Conservation (phyloP, 371 early-diverging fungal species). For the Mortierella sp. region DNA sequence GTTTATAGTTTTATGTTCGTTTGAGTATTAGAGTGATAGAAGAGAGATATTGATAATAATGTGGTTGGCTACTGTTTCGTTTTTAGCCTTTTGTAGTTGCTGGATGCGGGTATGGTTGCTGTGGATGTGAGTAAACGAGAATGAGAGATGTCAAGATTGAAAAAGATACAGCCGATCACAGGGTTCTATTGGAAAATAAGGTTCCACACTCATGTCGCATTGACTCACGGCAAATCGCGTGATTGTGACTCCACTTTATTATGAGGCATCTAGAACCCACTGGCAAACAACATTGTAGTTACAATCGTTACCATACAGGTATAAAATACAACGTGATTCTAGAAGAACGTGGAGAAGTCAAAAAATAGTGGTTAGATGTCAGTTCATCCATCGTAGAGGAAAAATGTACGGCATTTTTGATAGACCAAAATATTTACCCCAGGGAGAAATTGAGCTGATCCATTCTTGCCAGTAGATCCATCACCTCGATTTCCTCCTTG, state of each 20-base stretch:
- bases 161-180: background rate
- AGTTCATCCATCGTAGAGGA: background rate
- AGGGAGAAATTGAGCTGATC: background rate
- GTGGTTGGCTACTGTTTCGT: background rate
- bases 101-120: background rate
- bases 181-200: background rate
- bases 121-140: background rate
- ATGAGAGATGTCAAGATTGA: slow-evolving; percentile 5
- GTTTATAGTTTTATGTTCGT: background rate
- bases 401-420: background rate
- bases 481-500: background rate
- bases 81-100: background rate
- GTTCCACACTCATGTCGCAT: background rate
- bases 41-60: background rate
- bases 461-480: slow-evolving; percentile 9
- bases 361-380: background rate
- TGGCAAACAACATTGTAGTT: background rate
- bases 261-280: background rate
- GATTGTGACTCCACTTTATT: slow-evolving; percentile 24
- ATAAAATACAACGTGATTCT: slow-evolving; percentile 10
- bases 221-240: slow-evolving; percentile 37
- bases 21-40: background rate
- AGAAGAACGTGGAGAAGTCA: background rate
- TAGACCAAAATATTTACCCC: slow-evolving; percentile 17
- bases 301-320: slow-evolving; percentile 12